These are phyloP conservation scores for Patellifolia procumbens DNA, from an alignment of 179 eudicot genomes.

Conservation along the genomic window DNA sequence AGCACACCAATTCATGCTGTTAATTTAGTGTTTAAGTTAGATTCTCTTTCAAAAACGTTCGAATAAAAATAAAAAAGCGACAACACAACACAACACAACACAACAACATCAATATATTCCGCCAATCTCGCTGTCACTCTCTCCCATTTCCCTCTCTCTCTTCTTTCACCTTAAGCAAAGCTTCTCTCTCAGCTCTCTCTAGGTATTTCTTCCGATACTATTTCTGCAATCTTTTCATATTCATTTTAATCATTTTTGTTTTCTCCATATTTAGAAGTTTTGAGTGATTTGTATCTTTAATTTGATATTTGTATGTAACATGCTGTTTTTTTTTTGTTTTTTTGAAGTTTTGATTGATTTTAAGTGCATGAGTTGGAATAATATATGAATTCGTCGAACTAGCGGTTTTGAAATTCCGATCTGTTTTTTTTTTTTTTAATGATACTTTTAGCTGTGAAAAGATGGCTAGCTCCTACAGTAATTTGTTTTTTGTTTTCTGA, in stretches of 20 bases:
- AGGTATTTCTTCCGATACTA: background rate
- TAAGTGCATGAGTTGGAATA: background rate
- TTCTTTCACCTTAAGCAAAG: background rate
- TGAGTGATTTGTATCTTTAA: background rate
- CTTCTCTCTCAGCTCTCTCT: background rate
- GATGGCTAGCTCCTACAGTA: background rate
- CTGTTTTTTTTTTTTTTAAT: slow-evolving; percentile 3
- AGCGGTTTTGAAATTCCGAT: background rate
- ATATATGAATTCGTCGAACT: background rate
- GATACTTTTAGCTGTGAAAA: slow-evolving; percentile 1
- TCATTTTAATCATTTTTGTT: background rate
- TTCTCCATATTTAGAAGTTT: background rate
- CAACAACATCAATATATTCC: slow-evolving; percentile 17
- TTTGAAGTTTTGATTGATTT: background rate
- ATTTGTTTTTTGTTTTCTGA: background rate
- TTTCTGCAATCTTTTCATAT: background rate
- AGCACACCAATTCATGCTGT: too few relatives aligned
- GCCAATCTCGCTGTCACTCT: slow-evolving; percentile 23
- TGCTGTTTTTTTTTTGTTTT: background rate
- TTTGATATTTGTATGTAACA: background rate
- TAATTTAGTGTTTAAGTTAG: too few relatives aligned
- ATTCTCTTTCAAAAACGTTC: background rate
- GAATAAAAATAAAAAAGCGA: slow-evolving; percentile 2
- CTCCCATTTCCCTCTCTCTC: background rate
- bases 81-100: too few relatives aligned